Base-by-base conservation (phyloP, 208 protist species). In the Wallacemonas rigidus region DNA sequence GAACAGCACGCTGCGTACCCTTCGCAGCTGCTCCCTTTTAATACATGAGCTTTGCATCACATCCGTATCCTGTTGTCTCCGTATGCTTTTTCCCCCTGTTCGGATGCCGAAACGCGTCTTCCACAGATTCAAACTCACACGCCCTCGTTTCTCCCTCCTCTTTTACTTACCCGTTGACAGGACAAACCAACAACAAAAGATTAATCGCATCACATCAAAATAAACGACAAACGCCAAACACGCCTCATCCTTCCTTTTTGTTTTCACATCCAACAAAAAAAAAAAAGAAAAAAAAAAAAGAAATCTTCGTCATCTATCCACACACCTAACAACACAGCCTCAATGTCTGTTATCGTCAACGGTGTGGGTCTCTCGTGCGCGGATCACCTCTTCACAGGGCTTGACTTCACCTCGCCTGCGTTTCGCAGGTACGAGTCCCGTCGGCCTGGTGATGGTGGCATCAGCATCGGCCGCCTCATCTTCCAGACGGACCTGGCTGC, bases 361-460 rank as follows among this genome's bases (percentile, higher is more conserved):
- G 55, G 69, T 60, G 63, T 76, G 48, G 56, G 64, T 54, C 58
- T 73, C 56, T 76, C 62, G 26, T 61, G 69, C 44, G 67, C 67
- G 12, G 79, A 79, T 43, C 77, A 77, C 71, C 56, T 79, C 1
- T 83, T 75, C 67, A 79, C 70, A 1, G 67, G 71, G 36, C 61
- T 79, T 17, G 79, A 83, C 67, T 79, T 77, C 68, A 75, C 50
- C 58, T 76, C 73, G 12, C 3, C 1, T 8, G 53, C 48, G 14
- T 79, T 83, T 47, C 75, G 77, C 43, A 71, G 58, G 41, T 71
- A 75, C 53, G n/a, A 71, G 53, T 76, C 69, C 1, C 61, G 65
- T 44, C 43, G 56, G n/a, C 50, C 48, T 3, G 63, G 71, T 48
- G 71, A 73, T 71, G 75, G 71, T 39, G 57, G 68, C 17, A 38